These are phyloP conservation scores for Eimeria praecox DNA, from an alignment of 169 alveolate genomes.

Conservation along the genomic window DNA sequence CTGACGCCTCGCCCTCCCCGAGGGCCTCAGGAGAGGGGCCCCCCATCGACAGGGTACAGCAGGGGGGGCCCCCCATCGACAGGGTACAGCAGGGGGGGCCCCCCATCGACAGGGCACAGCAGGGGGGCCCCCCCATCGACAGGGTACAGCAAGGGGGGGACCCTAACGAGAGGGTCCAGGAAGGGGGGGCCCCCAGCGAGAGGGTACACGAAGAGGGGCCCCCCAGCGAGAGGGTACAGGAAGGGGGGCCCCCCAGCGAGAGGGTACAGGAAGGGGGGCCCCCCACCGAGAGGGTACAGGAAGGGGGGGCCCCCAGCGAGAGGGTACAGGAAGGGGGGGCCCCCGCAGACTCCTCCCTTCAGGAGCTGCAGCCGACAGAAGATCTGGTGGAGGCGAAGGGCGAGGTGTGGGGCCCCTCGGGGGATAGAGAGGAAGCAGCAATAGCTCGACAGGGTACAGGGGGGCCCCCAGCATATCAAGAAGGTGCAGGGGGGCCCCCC, in stretches of 20 bases:
- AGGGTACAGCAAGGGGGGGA: background rate
- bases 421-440: no score
- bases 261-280: no score
- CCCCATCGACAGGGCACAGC: background rate
- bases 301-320: no score
- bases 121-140: background rate
- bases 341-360: no score
- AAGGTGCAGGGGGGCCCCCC: constrained; percentile 18
- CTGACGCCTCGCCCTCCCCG: background rate
- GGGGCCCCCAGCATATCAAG: background rate
- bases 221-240: no score
- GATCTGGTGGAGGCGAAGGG: no score
- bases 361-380: no score
- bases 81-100: background rate
- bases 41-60: background rate
- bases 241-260: no score
- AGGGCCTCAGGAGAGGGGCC: background rate
- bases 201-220: background rate
- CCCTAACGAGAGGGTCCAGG: background rate
- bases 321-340: no score
- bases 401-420: no score
- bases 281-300: no score
- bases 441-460: background rate
- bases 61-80: background rate
- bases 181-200: constrained; percentile 4